Evolutionary conservation across 805 yeast genomes (phyloP).

Genomic region (Barnettozyma populi): DNA sequence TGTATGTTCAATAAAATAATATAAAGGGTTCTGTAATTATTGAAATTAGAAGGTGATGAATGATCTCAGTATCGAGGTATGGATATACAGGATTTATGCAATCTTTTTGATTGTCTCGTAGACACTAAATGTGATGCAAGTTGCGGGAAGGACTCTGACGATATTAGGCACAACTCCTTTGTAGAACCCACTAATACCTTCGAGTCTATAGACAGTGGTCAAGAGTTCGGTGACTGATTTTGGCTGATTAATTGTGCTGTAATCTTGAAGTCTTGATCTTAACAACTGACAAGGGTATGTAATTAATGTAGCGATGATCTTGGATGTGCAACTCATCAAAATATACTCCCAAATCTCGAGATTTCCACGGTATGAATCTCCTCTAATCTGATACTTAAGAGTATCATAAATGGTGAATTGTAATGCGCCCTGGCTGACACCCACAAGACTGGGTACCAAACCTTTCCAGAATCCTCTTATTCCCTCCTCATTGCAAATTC

Average conservation of each 20-base stretch:
- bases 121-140: slow-evolving; percentile 82
- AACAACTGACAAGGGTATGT: slow-evolving; percentile 85
- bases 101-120: slow-evolving; percentile 57
- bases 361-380: slow-evolving; percentile 18
- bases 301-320: slow-evolving; percentile 57
- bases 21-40: slow-evolving; percentile 14
- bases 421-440: slow-evolving; percentile 84
- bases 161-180: slow-evolving; percentile 78
- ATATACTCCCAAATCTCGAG: slow-evolving; percentile 55
- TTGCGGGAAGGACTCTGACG: slow-evolving; percentile 83
- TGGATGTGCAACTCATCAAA: slow-evolving; percentile 60
- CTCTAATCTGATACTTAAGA: slow-evolving; percentile 41
- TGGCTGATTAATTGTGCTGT: slow-evolving; percentile 27
- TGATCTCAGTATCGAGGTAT: too few species aligned
- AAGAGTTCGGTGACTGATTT: slow-evolving; percentile 30
- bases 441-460: slow-evolving; percentile 64
- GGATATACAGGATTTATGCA: background rate
- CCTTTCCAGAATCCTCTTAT: slow-evolving; percentile 65
- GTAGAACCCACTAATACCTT: slow-evolving; percentile 69
- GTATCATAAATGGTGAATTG: slow-evolving; percentile 86
- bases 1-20: slow-evolving; percentile 10
- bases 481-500: slow-evolving; percentile 53
- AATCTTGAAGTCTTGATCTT: slow-evolving; percentile 66
- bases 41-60: background rate
- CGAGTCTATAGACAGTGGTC: slow-evolving; percentile 35